Percentiles rank a stretch among this genome's conserved stretches.
Evolutionary conservation across 164 flowering plant species (phyloP).

Genomic region (Brasenia schreberi): DNA sequence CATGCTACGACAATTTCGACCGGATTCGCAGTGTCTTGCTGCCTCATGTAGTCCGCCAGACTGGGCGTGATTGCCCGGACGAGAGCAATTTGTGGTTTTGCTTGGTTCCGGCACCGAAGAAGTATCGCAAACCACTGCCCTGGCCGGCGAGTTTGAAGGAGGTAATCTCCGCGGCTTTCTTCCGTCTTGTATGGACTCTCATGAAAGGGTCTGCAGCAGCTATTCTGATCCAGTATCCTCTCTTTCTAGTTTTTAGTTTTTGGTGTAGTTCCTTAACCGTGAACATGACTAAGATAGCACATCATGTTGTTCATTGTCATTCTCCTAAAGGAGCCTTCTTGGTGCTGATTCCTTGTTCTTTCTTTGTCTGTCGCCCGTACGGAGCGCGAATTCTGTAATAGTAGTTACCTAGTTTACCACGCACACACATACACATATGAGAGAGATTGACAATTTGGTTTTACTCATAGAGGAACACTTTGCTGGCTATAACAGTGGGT

Average conservation of each 20-base stretch:
- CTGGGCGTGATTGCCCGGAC: background rate
- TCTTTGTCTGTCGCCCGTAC: too few relatives aligned
- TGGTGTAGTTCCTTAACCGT: background rate
- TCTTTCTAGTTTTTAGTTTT: background rate
- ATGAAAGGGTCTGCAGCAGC: background rate
- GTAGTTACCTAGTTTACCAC: too few relatives aligned
- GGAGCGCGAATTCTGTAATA: too few relatives aligned
- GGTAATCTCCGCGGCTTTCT: background rate
- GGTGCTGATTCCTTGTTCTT: too few relatives aligned
- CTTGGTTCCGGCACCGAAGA: background rate
- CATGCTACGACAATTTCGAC: background rate
- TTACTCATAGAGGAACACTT: too few relatives aligned
- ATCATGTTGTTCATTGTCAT: too few relatives aligned
- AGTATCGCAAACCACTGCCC: background rate
- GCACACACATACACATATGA: too few relatives aligned
- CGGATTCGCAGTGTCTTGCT: background rate
- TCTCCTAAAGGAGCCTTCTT: too few relatives aligned
- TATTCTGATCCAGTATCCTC: background rate
- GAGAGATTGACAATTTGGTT: too few relatives aligned
- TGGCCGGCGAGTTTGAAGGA: slow-evolving; percentile 1
- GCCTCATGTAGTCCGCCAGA: background rate
- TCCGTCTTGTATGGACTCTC: background rate
- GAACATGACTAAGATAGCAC: too few relatives aligned
- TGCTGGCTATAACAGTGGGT: too few relatives aligned
- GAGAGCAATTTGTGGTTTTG: background rate